phyloP scores from a whole-genome alignment of 2,329 filamentous ascomycete genomes.

The Aphanocladium album region DNA sequence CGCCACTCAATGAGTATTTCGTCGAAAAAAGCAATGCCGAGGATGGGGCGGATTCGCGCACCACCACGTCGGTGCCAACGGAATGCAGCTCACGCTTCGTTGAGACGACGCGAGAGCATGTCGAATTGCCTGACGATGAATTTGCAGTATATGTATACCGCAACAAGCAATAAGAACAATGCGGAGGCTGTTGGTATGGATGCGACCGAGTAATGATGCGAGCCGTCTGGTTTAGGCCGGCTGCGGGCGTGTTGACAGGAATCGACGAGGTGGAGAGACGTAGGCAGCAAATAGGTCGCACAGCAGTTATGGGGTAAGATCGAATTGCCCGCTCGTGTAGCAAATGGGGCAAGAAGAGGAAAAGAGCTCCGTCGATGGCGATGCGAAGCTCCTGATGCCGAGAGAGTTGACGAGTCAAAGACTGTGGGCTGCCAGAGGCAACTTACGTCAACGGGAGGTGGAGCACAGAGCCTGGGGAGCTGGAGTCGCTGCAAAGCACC shows the following conservation, averaged over 20 bases:
- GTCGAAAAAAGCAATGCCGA: background rate
- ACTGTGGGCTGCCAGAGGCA: background rate
- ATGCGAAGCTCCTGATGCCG: background rate
- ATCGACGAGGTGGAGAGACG: background rate
- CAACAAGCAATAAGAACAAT: background rate
- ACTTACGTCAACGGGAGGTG: slow-evolving; percentile 12
- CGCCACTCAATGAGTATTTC: background rate
- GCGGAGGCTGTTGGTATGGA: background rate
- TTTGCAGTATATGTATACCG: background rate
- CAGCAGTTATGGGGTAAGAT: background rate
- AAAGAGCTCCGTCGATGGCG: background rate
- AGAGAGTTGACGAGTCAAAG: slow-evolving; percentile 4
- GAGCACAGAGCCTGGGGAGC: background rate
- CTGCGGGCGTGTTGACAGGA: background rate
- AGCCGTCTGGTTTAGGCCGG: background rate
- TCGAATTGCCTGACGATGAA: background rate
- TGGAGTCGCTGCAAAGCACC: background rate
- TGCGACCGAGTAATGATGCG: background rate
- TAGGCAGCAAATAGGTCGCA: background rate
- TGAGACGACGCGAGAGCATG: background rate
- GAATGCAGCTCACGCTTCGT: background rate
- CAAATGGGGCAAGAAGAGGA: background rate
- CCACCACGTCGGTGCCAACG: background rate
- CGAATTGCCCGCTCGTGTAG: background rate
- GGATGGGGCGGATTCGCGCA: background rate